Evolutionary conservation across 352 stramenopile species (phyloP), one percentile per base, ranked within the genome.

Genomic region (Pythium oligandrum): DNA sequence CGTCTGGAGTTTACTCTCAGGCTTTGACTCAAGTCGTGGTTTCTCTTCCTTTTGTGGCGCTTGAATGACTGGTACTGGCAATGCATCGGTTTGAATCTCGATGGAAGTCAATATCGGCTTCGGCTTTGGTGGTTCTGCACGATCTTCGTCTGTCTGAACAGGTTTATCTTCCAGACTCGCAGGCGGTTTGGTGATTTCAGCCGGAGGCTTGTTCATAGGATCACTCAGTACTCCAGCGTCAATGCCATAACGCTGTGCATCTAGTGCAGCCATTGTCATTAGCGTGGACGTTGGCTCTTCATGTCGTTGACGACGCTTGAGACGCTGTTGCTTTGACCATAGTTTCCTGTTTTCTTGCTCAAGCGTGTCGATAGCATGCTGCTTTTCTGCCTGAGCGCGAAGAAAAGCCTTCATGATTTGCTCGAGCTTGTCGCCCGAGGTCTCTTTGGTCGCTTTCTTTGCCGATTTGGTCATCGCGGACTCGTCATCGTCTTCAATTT

Each of bases 321-420:
- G 55, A 45, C 80, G 72, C 11, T 53, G 61, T 31, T 79, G 70
- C 45, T 80, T 83, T 11, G 51, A 67, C 51, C 65, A 66, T 11
- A 90, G 53, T 33, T 84, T 83, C 11, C 57, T 71, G 36, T 88
- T 88, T n/a, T 86, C 64, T 31, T 79, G 68, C 35, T 80, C 72
- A 0, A 90, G 44, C 0, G 64, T 57, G 33, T 83, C 70, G 37
- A 88, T 77, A 43, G 86, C 75, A 6, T 86, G 70, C 31, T 88
- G 81, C 36, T 83, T 86, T 34, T 83, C 68, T 1, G 71, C 56
- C 49, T 88, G 76, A 5, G 70, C 64, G 9, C 66, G 65, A 36
- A 91, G 55, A 33, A 88, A 83, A 0, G 77, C 78, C 31, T 86
- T 70, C 52, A 88, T 68, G 43, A 90, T 57, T 9, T 79, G 76